Conservation (phyloP, 768 basidiomycete genomes). For the Phallus indusiatus region DNA sequence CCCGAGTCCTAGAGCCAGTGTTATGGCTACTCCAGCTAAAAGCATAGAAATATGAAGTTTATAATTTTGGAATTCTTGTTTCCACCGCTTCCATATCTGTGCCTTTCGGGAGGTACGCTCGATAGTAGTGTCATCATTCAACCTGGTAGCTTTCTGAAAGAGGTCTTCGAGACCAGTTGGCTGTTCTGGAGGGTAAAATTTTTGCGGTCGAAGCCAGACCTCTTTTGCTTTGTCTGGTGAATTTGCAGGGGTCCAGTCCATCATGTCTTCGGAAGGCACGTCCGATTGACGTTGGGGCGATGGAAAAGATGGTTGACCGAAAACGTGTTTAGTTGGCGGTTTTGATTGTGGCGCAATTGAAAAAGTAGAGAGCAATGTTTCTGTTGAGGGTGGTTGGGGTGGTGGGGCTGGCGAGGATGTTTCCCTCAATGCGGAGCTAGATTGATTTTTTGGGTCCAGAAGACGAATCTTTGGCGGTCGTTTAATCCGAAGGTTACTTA, state of each 20-base stretch:
- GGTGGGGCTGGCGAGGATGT: not conserved
- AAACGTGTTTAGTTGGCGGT: slow-evolving; percentile 38
- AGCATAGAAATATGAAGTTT: not conserved
- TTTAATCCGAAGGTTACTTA: slow-evolving; percentile 48
- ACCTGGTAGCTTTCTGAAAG: slow-evolving; percentile 28
- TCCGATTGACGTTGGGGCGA: not conserved
- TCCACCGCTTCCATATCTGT: not conserved
- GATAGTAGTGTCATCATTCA: not conserved
- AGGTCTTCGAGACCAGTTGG: slow-evolving; percentile 69
- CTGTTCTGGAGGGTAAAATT: slow-evolving; percentile 69
- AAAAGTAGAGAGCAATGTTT: slow-evolving; percentile 58
- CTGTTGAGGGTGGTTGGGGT: slow-evolving; percentile 32
- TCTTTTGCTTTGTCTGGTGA: slow-evolving; percentile 26
- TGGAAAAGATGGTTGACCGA: slow-evolving; percentile 60
- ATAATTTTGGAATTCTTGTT: not conserved
- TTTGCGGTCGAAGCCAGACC: slow-evolving; percentile 56
- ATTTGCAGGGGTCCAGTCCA: slow-evolving; percentile 65
- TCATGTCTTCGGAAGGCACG: slow-evolving; percentile 32
- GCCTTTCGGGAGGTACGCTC: not conserved
- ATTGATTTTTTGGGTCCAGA: slow-evolving; percentile 37
- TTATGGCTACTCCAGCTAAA: not conserved
- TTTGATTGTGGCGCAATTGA: slow-evolving; percentile 26
- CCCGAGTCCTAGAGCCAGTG: not conserved
- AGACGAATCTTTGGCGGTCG: slow-evolving; percentile 65
- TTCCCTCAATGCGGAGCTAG: not conserved